Conservation (phyloP, 768 basidiomycete genomes). For the Hericium rajendrae region DNA sequence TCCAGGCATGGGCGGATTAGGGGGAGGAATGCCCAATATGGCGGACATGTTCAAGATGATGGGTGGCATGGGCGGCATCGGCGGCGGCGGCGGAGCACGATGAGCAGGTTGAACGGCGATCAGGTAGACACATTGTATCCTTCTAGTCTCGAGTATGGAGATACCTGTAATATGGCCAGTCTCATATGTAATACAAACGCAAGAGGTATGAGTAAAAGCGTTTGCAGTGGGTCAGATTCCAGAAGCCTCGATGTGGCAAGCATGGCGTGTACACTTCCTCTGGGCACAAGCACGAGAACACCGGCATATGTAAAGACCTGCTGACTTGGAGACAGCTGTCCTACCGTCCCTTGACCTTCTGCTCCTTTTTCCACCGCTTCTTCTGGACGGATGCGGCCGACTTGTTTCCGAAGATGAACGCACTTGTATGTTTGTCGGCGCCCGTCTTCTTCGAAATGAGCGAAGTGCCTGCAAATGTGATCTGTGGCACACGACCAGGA, state of each 20-base stretch:
- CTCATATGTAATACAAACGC: not conserved
- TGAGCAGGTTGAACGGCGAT: not conserved
- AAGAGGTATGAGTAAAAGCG: not conserved
- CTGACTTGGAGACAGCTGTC: not conserved
- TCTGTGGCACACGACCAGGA: slow-evolving; percentile 25
- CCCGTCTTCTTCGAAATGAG: slow-evolving; percentile 63
- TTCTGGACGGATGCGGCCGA: slow-evolving; percentile 26
- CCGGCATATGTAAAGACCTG: not conserved
- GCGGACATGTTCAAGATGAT: slow-evolving; percentile 83
- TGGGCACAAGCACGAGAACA: not conserved
- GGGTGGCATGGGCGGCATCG: slow-evolving; percentile 25
- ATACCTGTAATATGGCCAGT: not conserved
- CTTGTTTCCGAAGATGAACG: slow-evolving; percentile 74
- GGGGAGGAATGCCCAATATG: slow-evolving; percentile 62
- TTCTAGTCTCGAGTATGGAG: not conserved
- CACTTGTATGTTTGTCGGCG: slow-evolving; percentile 72
- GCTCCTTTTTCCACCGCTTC: slow-evolving; percentile 23
- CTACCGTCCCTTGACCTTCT: slow-evolving; percentile 1
- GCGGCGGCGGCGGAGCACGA: slow-evolving; percentile 3
- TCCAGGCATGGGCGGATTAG: slow-evolving; percentile 53
- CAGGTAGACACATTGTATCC: not conserved
- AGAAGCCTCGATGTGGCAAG: not conserved
- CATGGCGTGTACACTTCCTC: not conserved
- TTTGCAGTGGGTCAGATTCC: not conserved
- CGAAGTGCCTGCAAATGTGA: slow-evolving; percentile 50